Percentiles rank a stretch among this genome's conserved stretches.
Conservation (phyloP, 805 yeast genomes). For the Yamadazyma akitaensis region DNA sequence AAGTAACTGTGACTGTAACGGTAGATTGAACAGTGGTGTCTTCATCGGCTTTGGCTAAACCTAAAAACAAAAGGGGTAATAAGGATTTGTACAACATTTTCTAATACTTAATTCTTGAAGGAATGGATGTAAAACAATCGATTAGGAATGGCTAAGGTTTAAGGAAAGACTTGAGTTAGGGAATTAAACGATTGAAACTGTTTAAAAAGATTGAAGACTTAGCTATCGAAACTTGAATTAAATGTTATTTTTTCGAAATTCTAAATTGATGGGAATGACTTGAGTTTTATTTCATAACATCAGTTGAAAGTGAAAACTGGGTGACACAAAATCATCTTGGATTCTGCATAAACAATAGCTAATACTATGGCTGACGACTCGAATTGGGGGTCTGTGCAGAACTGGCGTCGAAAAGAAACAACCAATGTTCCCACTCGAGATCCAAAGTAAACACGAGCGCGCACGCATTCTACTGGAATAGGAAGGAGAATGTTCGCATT, state of each 20-base stretch:
- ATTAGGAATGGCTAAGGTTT: neutral
- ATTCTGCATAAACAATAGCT: neutral
- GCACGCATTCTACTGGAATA: neutral
- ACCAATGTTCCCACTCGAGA: neutral
- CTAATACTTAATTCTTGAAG: no score
- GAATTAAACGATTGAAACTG: neutral
- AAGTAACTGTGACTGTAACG: slow-evolving; percentile 44
- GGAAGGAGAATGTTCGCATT: neutral
- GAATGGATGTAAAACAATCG: neutral
- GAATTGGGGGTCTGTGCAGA: neutral
- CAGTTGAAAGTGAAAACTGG: no score
- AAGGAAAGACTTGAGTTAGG: slow-evolving; percentile 10
- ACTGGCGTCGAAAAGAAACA: neutral
- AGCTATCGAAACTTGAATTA: neutral
- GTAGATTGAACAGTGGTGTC: slow-evolving; percentile 44
- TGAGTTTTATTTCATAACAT: slow-evolving; percentile 5
- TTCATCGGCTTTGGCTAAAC: slow-evolving; percentile 18
- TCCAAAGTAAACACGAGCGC: neutral
- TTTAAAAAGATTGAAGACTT: neutral
- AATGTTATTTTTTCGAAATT: slow-evolving; percentile 2
- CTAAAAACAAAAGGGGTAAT: slow-evolving; percentile 10
- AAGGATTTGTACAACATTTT: slow-evolving; percentile 16
- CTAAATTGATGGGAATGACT: slow-evolving; percentile 1
- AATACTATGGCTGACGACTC: neutral
- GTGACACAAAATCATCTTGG: neutral